These are phyloP conservation scores for Botrytis squamosa DNA, from an alignment of 2,329 filamentous ascomycete species.

Conservation along the genomic window DNA sequence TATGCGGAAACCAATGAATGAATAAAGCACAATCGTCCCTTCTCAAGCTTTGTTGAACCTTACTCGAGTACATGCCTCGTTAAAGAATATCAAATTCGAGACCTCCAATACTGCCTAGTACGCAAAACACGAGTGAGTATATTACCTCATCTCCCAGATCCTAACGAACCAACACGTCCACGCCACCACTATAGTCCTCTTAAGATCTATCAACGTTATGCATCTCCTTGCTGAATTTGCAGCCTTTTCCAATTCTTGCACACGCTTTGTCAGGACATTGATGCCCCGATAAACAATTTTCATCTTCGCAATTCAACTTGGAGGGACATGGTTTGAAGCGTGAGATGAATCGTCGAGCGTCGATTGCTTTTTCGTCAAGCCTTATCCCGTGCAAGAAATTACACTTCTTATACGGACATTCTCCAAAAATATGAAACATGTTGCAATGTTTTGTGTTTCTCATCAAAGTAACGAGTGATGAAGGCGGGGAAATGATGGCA, in stretches of 20 bases:
- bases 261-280: conserved; percentile 23
- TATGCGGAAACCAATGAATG: not conserved
- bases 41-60: not conserved
- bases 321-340: conserved; percentile 22
- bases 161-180: conserved; percentile 10
- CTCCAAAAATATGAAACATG: conserved; percentile 1
- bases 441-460: conserved; percentile 2
- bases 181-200: conserved; percentile 17
- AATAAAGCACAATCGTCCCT: not conserved
- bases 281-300: conserved; percentile 22
- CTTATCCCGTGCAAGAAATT: conserved; percentile 21
- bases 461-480: conserved; percentile 20
- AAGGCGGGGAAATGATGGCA: conserved; percentile 19
- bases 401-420: conserved; percentile 10
- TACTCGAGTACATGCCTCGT: not conserved
- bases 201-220: conserved; percentile 24
- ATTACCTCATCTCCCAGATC: not conserved
- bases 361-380: conserved; percentile 23
- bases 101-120: too few species aligned
- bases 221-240: conserved; percentile 23
- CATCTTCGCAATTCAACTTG: conserved; percentile 22
- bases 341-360: conserved; percentile 23
- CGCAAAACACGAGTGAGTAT: not conserved
- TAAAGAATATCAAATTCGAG: not conserved
- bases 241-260: conserved; percentile 21